phyloP scores from a whole-genome alignment of 176 grass and related monocot species.

The Aegilops umbellulata region DNA sequence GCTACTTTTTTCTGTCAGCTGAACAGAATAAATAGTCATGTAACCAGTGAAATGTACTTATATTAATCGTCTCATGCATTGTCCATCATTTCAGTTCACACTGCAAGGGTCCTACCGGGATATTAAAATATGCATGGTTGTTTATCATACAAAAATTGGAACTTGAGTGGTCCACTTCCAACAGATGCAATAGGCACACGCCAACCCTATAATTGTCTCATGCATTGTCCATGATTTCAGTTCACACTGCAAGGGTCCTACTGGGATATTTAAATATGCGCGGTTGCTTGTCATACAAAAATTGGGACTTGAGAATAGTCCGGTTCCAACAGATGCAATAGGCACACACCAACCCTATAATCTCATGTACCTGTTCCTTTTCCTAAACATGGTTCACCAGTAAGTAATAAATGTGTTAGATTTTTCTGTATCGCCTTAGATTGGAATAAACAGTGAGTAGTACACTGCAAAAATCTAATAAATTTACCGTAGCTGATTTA shows the following conservation, averaged over 20 bases:
- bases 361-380: background rate
- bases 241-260: slow-evolving; percentile 1
- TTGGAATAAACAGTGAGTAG: background rate
- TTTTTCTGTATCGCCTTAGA: background rate
- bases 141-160: slow-evolving; percentile 17
- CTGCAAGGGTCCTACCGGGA: background rate
- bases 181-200: background rate
- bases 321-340: background rate
- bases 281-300: slow-evolving; percentile 10
- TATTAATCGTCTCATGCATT: background rate
- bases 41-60: background rate
- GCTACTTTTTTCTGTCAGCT: background rate
- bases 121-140: background rate
- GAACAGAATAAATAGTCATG: slow-evolving; percentile 14
- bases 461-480: background rate
- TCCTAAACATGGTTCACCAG: background rate
- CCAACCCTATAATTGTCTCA: background rate
- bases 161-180: slow-evolving; percentile 1
- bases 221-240: background rate
- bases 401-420: background rate
- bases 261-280: background rate
- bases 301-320: slow-evolving; percentile 2
- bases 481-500: background rate
- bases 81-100: background rate
- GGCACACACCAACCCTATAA: background rate